phyloP scores from a whole-genome alignment of 106 monocot species.

The Alisma plantagoaquatica region DNA sequence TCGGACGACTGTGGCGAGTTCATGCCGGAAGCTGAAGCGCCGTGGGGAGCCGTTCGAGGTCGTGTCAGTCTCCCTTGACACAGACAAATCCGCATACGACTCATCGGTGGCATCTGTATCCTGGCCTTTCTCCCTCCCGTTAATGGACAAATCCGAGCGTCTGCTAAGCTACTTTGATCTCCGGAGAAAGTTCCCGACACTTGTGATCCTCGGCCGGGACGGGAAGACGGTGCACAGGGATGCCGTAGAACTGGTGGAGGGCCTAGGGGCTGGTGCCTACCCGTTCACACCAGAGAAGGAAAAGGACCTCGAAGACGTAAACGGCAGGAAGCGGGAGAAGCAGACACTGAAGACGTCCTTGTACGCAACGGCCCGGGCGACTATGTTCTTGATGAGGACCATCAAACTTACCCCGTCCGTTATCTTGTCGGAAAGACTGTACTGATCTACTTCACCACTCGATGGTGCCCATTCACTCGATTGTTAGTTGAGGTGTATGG shows the following conservation, averaged over 20 bases:
- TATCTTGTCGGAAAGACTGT: constrained; percentile 31
- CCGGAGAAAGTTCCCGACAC: constrained; percentile 15
- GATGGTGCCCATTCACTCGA: constrained; percentile 33
- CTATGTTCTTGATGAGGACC: constrained; percentile 19
- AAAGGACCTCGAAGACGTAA: constrained; percentile 20
- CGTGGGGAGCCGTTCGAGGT: too few relatives aligned
- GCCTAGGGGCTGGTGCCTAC: constrained; percentile 26
- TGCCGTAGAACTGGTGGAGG: constrained; percentile 23
- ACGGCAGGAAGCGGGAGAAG: constrained; percentile 13
- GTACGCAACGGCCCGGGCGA: constrained; percentile 16
- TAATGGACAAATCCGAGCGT: too few relatives aligned
- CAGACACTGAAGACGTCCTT: constrained; percentile 16
- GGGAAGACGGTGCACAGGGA: constrained; percentile 13
- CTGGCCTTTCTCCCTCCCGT: constrained; percentile 33
- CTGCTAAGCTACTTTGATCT: constrained; percentile 8
- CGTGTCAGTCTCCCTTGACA: constrained; percentile 26
- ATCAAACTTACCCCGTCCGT: constrained; percentile 17
- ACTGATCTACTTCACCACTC: constrained; percentile 34
- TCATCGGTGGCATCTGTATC: constrained; percentile 21
- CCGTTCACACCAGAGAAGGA: constrained; percentile 26
- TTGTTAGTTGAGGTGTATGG: constrained; percentile 19
- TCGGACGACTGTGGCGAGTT: too few relatives aligned
- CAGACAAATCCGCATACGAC: constrained; percentile 14
- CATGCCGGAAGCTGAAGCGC: too few relatives aligned
- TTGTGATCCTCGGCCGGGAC: constrained; percentile 11